Evolutionary conservation across 345 rosid genomes (phyloP).

Genomic region (Turnera subulata): DNA sequence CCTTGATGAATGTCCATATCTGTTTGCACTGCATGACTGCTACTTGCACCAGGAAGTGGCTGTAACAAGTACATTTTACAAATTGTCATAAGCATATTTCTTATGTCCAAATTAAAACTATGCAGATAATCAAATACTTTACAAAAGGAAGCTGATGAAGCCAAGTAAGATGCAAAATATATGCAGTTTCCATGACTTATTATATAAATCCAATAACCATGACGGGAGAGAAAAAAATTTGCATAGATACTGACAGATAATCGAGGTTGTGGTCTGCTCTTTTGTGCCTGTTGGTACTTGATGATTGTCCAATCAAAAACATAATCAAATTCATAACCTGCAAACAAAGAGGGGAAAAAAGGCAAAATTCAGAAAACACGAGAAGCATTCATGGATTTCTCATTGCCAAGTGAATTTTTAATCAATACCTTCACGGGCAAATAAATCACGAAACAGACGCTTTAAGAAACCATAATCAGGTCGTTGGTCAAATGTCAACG

Average conservation of each 20-base stretch:
- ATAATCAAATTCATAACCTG: conserved; percentile 81
- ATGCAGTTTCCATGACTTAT: background rate
- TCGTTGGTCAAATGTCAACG: conserved; percentile 70
- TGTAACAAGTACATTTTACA: conserved; percentile 24
- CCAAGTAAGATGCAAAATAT: background rate
- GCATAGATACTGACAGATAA: conserved; percentile 41
- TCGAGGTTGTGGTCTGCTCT: conserved; percentile 59
- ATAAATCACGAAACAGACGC: conserved; percentile 73
- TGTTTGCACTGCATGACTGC: conserved; percentile 44
- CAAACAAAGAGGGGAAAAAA: background rate
- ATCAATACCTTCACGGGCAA: conserved; percentile 62
- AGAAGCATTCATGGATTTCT: no score
- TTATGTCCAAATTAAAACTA: conserved; percentile 10
- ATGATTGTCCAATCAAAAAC: conserved; percentile 95
- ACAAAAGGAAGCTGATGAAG: conserved; percentile 6
- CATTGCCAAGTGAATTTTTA: background rate
- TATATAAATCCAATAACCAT: background rate
- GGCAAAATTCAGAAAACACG: background rate
- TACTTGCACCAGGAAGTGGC: conserved; percentile 69
- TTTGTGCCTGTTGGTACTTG: conserved; percentile 64
- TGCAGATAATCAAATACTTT: no score
- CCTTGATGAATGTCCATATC: conserved; percentile 63
- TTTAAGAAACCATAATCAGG: conserved; percentile 87
- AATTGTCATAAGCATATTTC: background rate
- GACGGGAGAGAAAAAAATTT: background rate